These are phyloP conservation scores for Penicillium sp. DNA, from an alignment of 2,329 filamentous ascomycete genomes.

Conservation along the genomic window DNA sequence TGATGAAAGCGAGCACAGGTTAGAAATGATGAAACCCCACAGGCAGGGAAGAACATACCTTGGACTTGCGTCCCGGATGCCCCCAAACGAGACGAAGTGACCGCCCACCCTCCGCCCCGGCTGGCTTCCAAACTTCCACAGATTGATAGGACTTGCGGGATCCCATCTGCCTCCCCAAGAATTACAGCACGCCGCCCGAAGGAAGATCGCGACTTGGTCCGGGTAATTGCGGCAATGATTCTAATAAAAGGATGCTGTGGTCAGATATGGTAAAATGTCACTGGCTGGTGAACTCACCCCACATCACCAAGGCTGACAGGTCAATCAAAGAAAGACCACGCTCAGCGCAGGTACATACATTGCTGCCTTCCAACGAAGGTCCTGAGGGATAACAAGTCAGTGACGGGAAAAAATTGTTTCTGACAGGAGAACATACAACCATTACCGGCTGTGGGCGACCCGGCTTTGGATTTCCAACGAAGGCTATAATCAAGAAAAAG, in stretches of 20 bases:
- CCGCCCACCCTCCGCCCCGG: background rate
- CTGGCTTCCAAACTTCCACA: background rate
- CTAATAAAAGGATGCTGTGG: background rate
- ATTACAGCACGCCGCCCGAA: background rate
- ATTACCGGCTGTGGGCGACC: background rate
- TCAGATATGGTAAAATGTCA: background rate
- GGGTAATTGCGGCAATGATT: background rate
- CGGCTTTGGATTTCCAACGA: background rate
- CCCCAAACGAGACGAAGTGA: background rate
- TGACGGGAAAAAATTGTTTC: background rate
- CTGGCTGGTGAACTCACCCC: background rate
- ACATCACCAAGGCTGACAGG: background rate
- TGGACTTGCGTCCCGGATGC: background rate
- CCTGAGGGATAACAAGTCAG: background rate
- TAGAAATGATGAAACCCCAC: background rate
- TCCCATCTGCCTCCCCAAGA: background rate
- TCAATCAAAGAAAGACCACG: background rate
- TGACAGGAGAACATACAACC: background rate
- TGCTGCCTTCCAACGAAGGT: background rate
- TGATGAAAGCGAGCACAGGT: background rate
- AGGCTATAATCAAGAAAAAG: background rate
- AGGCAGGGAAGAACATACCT: background rate
- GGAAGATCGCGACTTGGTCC: background rate
- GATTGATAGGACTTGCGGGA: background rate
- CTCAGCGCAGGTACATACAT: background rate